These are phyloP conservation scores for Pseudogymnoascus sp. DNA, from an alignment of 2,329 filamentous ascomycete species.

Conservation along the genomic window DNA sequence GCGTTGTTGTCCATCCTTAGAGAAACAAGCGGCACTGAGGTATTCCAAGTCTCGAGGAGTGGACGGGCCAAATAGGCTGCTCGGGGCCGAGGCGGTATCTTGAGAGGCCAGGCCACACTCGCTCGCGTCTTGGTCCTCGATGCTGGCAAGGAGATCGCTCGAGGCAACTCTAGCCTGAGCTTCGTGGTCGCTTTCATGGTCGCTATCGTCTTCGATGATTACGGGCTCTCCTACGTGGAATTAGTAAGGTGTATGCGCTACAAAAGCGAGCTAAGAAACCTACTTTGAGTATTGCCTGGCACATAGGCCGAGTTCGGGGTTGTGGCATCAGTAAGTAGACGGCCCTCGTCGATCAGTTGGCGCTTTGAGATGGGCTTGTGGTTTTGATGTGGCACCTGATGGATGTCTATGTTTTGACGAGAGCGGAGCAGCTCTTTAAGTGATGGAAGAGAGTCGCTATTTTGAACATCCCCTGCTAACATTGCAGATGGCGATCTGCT, in stretches of 20 bases:
- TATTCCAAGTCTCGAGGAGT: neutral
- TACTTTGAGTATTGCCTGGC: too few species aligned
- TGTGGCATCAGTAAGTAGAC: too few species aligned
- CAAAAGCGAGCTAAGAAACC: too few species aligned
- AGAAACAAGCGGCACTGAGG: neutral
- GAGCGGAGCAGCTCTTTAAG: too few species aligned
- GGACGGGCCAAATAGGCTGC: neutral
- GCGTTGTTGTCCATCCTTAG: neutral
- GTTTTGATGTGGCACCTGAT: slow-evolving; percentile 1
- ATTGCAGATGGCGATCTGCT: too few species aligned
- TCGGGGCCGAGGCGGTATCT: neutral
- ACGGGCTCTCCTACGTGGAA: too few species aligned
- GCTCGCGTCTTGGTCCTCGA: neutral
- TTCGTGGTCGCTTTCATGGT: slow-evolving; percentile 3
- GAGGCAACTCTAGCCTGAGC: slow-evolving; percentile 13
- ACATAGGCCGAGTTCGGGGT: too few species aligned
- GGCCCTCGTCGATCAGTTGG: too few species aligned
- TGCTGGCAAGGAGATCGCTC: slow-evolving; percentile 4
- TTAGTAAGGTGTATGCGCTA: too few species aligned
- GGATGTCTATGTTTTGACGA: neutral
- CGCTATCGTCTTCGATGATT: too few species aligned
- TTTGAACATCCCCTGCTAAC: too few species aligned
- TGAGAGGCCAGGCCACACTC: neutral
- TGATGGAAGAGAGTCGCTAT: too few species aligned
- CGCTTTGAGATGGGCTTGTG: neutral